Evolutionary conservation across 2,329 filamentous ascomycete species (phyloP).

Genomic region (Neonectria coccinea): DNA sequence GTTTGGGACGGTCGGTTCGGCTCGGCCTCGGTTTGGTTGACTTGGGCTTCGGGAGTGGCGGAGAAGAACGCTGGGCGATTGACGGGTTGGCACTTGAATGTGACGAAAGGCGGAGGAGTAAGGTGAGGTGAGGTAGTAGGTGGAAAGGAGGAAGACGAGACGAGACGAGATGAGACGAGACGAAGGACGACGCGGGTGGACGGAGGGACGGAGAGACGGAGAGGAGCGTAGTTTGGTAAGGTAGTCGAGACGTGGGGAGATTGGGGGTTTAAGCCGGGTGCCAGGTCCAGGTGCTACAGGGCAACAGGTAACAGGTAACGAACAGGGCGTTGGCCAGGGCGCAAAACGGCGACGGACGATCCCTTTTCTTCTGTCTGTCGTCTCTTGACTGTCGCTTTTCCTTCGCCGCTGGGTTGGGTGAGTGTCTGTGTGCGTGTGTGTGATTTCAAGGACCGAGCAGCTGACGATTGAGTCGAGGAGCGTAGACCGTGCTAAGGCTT

Average conservation of each 20-base stretch:
- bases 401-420: background rate
- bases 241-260: conserved; percentile 16
- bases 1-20: background rate
- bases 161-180: conserved; percentile 5
- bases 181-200: conserved; percentile 9
- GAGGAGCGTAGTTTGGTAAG: background rate
- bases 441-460: conserved; percentile 1
- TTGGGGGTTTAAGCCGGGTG: conserved; percentile 27
- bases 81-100: too few species aligned
- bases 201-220: conserved; percentile 2
- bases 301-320: background rate
- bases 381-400: too few species aligned
- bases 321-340: conserved; percentile 25
- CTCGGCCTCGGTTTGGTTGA: conserved; percentile 1
- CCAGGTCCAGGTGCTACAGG: conserved; percentile 1
- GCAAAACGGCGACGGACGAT: conserved; percentile 28
- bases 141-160: conserved; percentile 8
- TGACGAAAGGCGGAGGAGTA: too few species aligned
- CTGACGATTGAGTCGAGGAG: conserved; percentile 8
- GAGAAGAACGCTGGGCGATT: too few species aligned
- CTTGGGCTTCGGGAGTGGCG: too few species aligned
- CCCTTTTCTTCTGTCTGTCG: background rate
- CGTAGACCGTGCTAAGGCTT: background rate
- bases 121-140: background rate
- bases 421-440: background rate